Conservation (phyloP, 768 basidiomycete species). For the Rhodotorula sphaerocarpa region DNA sequence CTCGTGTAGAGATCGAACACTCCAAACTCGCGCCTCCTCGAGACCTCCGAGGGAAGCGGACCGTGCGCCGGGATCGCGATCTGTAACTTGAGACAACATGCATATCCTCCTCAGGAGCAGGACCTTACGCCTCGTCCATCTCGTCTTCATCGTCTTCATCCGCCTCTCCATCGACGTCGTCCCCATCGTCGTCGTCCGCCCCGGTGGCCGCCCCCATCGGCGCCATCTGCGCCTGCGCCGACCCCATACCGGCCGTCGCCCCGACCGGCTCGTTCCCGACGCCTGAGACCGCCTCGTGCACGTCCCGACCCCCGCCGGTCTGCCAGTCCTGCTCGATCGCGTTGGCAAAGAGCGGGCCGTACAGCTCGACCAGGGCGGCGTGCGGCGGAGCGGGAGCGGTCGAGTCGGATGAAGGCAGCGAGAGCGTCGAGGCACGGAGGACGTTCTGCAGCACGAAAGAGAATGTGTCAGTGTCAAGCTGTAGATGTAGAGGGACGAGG, state of each 20-base stretch:
- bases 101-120: no score
- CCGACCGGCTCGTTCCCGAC: not conserved
- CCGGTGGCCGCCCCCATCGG: not conserved
- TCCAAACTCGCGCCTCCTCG: not conserved
- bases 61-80: no score
- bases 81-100: no score
- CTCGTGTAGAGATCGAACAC: no score
- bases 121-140: not conserved
- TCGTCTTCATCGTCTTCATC: conserved; percentile 7
- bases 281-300: conserved; percentile 17
- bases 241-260: not conserved
- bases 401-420: not conserved
- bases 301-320: conserved; percentile 11
- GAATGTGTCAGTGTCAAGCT: no score
- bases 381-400: not conserved
- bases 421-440: conserved; percentile 11
- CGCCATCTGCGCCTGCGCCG: not conserved
- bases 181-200: conserved; percentile 7
- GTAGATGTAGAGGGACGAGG: no score
- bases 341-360: conserved; percentile 24
- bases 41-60: no score
- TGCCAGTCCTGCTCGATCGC: conserved; percentile 15
- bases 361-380: conserved; percentile 3
- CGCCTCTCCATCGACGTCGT: not conserved
- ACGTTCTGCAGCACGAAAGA: conserved; percentile 1